A percentile compares a stretch with the other conserved stretches of the same genome.
phyloP scores from a whole-genome alignment of 2,329 filamentous ascomycete species.

The Boeremia lycopersici region DNA sequence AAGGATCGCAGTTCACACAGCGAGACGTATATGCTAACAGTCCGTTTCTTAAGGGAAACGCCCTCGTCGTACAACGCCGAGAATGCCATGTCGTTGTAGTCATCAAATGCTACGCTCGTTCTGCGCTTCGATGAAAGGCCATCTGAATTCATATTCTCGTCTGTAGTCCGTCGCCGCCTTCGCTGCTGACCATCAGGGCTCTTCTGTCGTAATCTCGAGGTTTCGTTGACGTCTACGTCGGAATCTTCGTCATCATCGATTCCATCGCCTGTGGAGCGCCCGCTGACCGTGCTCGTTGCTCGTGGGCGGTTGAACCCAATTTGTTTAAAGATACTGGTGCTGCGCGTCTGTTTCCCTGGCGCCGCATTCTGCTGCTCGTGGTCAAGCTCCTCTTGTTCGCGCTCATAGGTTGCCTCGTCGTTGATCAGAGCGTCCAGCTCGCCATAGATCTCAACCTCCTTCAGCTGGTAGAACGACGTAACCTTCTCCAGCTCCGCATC shows the following conservation, averaged over 20 bases:
- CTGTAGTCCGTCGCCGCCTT: conserved; percentile 25
- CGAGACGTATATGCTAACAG: conserved; percentile 85
- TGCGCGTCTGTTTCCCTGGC: conserved; percentile 48
- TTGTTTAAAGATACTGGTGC: conserved; percentile 56
- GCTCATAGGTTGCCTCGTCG: conserved; percentile 73
- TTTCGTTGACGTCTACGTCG: conserved; percentile 64
- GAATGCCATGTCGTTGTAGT: conserved; percentile 77
- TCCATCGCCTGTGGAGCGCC: conserved; percentile 45
- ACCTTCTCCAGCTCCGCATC: conserved; percentile 95
- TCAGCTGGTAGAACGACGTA: conserved; percentile 84
- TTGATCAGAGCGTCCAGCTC: conserved; percentile 78
- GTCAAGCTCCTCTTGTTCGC: conserved; percentile 53
- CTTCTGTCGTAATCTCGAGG: conserved; percentile 50
- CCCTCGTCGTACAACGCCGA: conserved; percentile 71
- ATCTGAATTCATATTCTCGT: conserved; percentile 65
- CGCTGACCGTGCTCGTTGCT: conserved; percentile 51
- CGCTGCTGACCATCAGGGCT: conserved; percentile 43
- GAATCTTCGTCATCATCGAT: conserved; percentile 62
- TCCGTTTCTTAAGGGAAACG: conserved; percentile 91
- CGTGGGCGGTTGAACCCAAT: conserved; percentile 50
- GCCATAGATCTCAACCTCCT: conserved; percentile 84
- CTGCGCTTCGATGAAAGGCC: conserved; percentile 66
- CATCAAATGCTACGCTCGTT: conserved; percentile 72
- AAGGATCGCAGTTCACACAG: conserved; percentile 96
- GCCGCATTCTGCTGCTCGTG: conserved; percentile 47